Percentiles rank a stretch among this genome's conserved stretches.
phyloP scores from a whole-genome alignment of 1,139 yeast species.

The Geotrichum candidum region DNA sequence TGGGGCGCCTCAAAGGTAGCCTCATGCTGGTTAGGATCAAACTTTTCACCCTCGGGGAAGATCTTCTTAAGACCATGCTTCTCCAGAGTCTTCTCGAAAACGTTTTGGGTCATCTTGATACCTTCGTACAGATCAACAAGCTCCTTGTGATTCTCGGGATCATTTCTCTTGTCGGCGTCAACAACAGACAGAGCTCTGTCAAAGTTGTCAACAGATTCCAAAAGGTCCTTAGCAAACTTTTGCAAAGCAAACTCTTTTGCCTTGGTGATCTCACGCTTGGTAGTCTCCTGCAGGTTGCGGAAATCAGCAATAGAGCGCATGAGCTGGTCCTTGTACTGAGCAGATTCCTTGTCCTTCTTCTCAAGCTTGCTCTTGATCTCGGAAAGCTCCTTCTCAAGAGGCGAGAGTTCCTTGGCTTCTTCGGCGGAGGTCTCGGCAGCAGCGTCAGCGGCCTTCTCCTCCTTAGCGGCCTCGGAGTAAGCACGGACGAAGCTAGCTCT shows the following conservation, averaged over 20 bases:
- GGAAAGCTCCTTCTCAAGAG: slow-evolving; percentile 22
- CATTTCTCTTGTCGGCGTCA: slow-evolving; percentile 45
- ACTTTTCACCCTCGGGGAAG: slow-evolving; percentile 75
- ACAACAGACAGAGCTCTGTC: slow-evolving; percentile 81
- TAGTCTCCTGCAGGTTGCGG: slow-evolving; percentile 86
- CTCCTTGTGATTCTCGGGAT: slow-evolving; percentile 41
- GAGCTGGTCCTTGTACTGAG: slow-evolving; percentile 76
- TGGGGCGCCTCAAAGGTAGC: slow-evolving; percentile 87
- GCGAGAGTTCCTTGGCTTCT: slow-evolving; percentile 4
- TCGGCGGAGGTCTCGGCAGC: slow-evolving; percentile 16
- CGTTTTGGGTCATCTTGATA: slow-evolving; percentile 81
- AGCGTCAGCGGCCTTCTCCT: slow-evolving; percentile 21
- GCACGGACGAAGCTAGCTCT: slow-evolving; percentile 1
- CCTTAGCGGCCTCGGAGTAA: slow-evolving; percentile 7
- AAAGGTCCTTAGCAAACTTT: slow-evolving; percentile 84
- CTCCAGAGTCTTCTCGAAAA: slow-evolving; percentile 76
- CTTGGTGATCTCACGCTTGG: slow-evolving; percentile 79
- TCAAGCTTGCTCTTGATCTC: slow-evolving; percentile 49
- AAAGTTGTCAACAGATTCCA: slow-evolving; percentile 87
- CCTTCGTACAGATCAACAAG: slow-evolving; percentile 79
- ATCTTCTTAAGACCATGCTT: slow-evolving; percentile 77
- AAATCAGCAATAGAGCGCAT: slow-evolving; percentile 86
- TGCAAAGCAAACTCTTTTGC: slow-evolving; percentile 89
- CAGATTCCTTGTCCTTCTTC: slow-evolving; percentile 72
- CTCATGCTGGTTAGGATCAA: slow-evolving; percentile 90